Evolutionary conservation across 768 basidiomycete species (phyloP), one percentile per base, ranked within the genome.

Genomic region (Agrocybe praecox): DNA sequence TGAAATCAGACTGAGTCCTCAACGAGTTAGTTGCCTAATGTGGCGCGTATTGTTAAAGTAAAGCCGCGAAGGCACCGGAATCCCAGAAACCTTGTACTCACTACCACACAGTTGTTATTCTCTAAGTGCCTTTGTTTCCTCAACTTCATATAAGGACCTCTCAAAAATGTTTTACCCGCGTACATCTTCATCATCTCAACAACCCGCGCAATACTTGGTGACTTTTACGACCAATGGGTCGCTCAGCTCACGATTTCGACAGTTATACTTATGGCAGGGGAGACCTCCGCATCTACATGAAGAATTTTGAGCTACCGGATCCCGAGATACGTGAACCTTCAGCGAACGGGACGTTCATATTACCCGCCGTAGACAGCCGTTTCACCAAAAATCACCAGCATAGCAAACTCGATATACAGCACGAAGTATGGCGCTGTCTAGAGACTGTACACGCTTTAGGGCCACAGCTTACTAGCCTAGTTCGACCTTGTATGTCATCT

Each of bases 361-460:
- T 76, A n/a, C 70, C 70, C 6, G 60, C 67, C 44, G 72, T 52
- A 11, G 46, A 45, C 14, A 33, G 18, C 10, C 45, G 33, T 8
- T 33, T 73, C 50, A 78, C 80, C 58, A 80, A 78, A 66, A 80
- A 77, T 62, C 80, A 83, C 64, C 47, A 64, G 48, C 83, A 84
- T 60, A 53, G 65, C 24, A 70, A 81, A 62, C 71, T 57, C 11
- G 53, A 52, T 7, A 69, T 84, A 52, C 75, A 72, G 21, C 78
- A 81, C 10, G 80, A 83, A 52, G 57, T 67, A 10, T 82, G 81
- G 69, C 75, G 87, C 58, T 74, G 71, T 54, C 69, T 90, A n/a
- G 81, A 83, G 62, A 67, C 64, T 22, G 82, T 86, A 18, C 72
- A 60, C 68, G 34, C 58, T 69, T 7, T 40, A 46, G 5, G 61